These are phyloP conservation scores for Hymenoscyphus linearis DNA, from an alignment of 2,329 filamentous ascomycete species.

Conservation along the genomic window DNA sequence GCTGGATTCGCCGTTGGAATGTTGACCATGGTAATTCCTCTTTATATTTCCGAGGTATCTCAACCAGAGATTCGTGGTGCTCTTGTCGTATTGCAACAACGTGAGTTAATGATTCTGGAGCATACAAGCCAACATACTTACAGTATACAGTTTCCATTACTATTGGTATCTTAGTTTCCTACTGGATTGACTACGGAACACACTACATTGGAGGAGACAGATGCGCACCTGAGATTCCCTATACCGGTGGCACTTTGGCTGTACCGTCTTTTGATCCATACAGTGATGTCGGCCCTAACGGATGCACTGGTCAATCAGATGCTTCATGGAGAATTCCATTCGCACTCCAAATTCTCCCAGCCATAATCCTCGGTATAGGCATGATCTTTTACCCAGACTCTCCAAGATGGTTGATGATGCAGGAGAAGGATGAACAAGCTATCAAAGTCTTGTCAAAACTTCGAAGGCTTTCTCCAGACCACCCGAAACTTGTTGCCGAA, in stretches of 20 bases:
- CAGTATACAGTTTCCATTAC: slow-evolving; percentile 16
- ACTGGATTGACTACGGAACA: slow-evolving; percentile 30
- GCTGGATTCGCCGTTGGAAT: slow-evolving; percentile 35
- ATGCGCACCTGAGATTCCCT: slow-evolving; percentile 7
- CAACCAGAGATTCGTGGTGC: slow-evolving; percentile 27
- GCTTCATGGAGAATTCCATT: slow-evolving; percentile 54
- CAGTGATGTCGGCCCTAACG: slow-evolving; percentile 19
- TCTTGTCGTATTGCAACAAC: slow-evolving; percentile 28
- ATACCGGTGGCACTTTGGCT: slow-evolving; percentile 16
- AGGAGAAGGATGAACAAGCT: slow-evolving; percentile 50
- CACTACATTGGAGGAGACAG: slow-evolving; percentile 26
- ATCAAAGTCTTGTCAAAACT: slow-evolving; percentile 45
- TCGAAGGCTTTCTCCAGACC: slow-evolving; percentile 40
- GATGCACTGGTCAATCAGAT: slow-evolving; percentile 29
- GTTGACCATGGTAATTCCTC: slow-evolving; percentile 40
- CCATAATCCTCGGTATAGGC: slow-evolving; percentile 47
- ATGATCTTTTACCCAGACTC: slow-evolving; percentile 57
- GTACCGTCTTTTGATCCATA: slow-evolving; percentile 18
- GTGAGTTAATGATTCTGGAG: neutral
- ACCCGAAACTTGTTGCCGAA: slow-evolving; percentile 48
- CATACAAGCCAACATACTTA: neutral
- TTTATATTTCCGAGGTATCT: slow-evolving; percentile 36
- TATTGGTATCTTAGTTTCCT: slow-evolving; percentile 29
- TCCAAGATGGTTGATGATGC: slow-evolving; percentile 52
- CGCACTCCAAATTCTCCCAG: slow-evolving; percentile 49